phyloP scores from a whole-genome alignment of 2,329 filamentous ascomycete genomes.

The Pestalotiopsis sp. region DNA sequence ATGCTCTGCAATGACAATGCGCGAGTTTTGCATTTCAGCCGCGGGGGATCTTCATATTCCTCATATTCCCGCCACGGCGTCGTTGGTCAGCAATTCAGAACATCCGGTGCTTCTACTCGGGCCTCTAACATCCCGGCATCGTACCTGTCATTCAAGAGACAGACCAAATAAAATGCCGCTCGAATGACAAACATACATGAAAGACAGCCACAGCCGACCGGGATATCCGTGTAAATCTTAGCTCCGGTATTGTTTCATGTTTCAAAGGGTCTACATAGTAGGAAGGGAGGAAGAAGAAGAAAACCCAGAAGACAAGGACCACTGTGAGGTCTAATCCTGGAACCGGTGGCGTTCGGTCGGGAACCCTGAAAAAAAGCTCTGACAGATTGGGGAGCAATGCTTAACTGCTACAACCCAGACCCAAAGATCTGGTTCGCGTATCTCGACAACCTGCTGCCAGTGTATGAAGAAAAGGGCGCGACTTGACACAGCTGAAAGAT shows the following conservation, averaged over 20 bases:
- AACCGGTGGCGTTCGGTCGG: background rate
- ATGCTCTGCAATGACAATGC: background rate
- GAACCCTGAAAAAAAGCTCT: background rate
- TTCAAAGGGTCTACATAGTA: background rate
- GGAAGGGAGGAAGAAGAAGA: background rate
- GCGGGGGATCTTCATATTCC: background rate
- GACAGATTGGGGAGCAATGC: background rate
- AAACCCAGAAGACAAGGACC: background rate
- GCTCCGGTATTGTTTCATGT: background rate
- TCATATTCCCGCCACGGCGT: background rate
- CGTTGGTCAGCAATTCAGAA: background rate
- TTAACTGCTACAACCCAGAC: background rate
- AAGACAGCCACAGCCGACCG: background rate
- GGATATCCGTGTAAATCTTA: background rate
- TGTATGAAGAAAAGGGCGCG: background rate
- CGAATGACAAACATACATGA: background rate
- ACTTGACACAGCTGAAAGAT: background rate
- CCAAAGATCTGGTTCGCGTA: conserved; percentile 8
- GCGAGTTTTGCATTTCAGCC: background rate
- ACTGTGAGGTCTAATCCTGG: background rate
- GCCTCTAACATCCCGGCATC: background rate
- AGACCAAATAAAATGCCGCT: background rate
- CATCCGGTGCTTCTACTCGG: background rate
- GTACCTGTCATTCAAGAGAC: too few relatives aligned
- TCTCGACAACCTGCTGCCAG: background rate